Evolutionary conservation across 495 filamentous ascomycete genomes (phyloP).

Genomic region (Filosporella fistucella): DNA sequence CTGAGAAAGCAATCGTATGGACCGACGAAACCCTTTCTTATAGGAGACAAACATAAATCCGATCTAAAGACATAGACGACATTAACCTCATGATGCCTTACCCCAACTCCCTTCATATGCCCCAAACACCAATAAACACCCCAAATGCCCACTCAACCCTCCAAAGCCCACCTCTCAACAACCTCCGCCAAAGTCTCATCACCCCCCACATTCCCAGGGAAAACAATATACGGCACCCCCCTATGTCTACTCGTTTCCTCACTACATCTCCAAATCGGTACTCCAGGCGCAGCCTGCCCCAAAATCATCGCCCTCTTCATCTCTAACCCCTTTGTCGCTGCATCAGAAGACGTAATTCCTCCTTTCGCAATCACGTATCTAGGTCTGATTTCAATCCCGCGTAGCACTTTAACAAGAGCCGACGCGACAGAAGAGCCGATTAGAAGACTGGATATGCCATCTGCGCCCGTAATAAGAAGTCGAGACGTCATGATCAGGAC

Average conservation of each 20-base stretch:
- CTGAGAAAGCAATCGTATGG: no score
- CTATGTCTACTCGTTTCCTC: constrained; percentile 40
- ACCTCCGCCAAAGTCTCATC: constrained; percentile 32
- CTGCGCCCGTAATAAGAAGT: constrained; percentile 38
- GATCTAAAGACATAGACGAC: no score
- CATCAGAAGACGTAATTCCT: constrained; percentile 50
- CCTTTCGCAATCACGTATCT: constrained; percentile 53
- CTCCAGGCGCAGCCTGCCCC: constrained; percentile 49
- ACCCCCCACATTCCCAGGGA: constrained; percentile 53
- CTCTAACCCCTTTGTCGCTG: constrained; percentile 46
- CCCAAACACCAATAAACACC: no score
- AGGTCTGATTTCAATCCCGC: constrained; percentile 37
- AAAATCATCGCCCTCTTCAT: constrained; percentile 47
- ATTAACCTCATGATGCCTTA: no score
- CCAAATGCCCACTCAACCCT: no score
- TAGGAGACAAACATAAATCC: no score
- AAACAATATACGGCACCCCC: constrained; percentile 47
- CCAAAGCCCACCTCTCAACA: constrained; percentile 10
- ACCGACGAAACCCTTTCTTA: no score
- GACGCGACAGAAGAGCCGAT: constrained; percentile 42
- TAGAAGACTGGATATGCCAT: constrained; percentile 38
- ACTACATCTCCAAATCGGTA: constrained; percentile 51
- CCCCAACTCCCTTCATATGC: no score
- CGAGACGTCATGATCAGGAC: constrained; percentile 51
- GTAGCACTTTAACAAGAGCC: constrained; percentile 39